Conservation (phyloP, 306 rosid genomes). For the Fragaria ananassa region DNA sequence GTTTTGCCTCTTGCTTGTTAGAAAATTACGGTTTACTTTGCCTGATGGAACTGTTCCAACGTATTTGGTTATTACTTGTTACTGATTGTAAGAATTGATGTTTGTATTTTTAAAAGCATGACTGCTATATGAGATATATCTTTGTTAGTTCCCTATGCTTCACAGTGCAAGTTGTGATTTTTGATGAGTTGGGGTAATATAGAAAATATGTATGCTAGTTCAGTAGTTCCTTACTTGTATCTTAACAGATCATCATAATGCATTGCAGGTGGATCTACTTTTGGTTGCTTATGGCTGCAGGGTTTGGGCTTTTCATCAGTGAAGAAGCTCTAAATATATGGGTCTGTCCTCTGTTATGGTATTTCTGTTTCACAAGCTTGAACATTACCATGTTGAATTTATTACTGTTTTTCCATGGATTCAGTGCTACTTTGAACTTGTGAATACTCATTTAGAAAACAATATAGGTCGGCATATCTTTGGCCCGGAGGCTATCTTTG, state of each 20-base stretch:
- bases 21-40: not conserved
- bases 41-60: not conserved
- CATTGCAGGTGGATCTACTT: slow-evolving; percentile 67
- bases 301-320: slow-evolving; percentile 67
- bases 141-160: not conserved
- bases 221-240: not conserved
- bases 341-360: slow-evolving; percentile 59
- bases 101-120: not conserved
- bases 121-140: not conserved
- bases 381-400: slow-evolving; percentile 12
- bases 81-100: not conserved
- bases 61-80: not conserved
- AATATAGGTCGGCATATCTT: slow-evolving; percentile 57
- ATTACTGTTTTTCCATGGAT: slow-evolving; percentile 9
- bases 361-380: slow-evolving; percentile 46
- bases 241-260: not conserved
- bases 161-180: not conserved
- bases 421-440: slow-evolving; percentile 18
- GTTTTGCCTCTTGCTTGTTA: not conserved
- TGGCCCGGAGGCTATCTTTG: slow-evolving; percentile 49
- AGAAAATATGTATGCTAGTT: too few relatives aligned
- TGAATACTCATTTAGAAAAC: slow-evolving; percentile 18
- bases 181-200: not conserved
- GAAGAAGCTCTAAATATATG: slow-evolving; percentile 73
- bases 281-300: slow-evolving; percentile 78